Percentiles rank a stretch among this genome's conserved stretches.
phyloP scores from a whole-genome alignment of 495 filamentous ascomycete genomes.

The Hyaloscypha hepaticicola region DNA sequence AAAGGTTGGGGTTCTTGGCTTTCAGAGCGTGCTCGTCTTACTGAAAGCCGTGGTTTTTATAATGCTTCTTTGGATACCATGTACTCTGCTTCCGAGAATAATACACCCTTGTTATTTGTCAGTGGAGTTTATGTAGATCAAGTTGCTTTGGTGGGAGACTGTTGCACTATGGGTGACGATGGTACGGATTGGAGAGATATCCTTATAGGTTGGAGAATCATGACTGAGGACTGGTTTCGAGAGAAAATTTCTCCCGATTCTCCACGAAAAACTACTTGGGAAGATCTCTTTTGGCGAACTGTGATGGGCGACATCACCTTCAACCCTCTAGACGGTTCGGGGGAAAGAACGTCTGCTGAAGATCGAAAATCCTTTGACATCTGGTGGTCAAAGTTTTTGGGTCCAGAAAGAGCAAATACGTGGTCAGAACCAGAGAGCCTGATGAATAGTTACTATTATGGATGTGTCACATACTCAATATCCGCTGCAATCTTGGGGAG shows the following conservation, averaged over 20 bases:
- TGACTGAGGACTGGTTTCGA: not conserved
- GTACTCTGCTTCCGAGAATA: not conserved
- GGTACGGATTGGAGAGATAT: not conserved
- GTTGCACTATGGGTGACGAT: not conserved
- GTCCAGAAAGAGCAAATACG: not conserved
- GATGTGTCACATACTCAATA: not conserved
- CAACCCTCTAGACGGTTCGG: not conserved
- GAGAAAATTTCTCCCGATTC: not conserved
- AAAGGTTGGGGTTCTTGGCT: not conserved
- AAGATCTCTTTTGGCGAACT: not conserved
- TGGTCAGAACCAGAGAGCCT: too few species aligned
- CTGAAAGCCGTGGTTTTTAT: not conserved
- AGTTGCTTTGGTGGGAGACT: not conserved
- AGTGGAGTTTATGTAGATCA: not conserved
- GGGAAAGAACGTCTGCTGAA: not conserved
- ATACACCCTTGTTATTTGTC: not conserved
- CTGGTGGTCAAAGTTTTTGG: not conserved
- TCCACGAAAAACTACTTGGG: not conserved
- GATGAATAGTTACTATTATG: not conserved
- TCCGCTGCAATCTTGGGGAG: not conserved
- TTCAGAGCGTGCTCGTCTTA: not conserved
- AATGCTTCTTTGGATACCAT: not conserved
- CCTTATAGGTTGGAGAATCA: not conserved
- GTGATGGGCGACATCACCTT: not conserved
- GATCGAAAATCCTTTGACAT: not conserved